phyloP scores from a whole-genome alignment of 306 rosid species.

The Sindora glabra region DNA sequence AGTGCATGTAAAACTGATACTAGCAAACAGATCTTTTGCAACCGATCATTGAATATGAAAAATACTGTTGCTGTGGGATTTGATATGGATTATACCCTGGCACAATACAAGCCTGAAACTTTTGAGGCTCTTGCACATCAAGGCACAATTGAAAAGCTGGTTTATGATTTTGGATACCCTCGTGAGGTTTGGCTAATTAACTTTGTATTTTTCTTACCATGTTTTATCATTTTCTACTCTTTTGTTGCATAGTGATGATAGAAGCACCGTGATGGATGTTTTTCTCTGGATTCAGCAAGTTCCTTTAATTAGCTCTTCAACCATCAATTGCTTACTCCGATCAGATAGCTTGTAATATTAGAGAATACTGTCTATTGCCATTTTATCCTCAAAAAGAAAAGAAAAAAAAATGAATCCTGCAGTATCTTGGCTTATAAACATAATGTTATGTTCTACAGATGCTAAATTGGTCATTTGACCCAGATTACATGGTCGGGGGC shows the following conservation, averaged over 20 bases:
- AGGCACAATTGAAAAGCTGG: constrained; percentile 88
- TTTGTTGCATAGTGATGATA: background rate
- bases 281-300: background rate
- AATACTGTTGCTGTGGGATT: constrained; percentile 89
- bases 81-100: constrained; percentile 98
- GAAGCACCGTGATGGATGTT: background rate
- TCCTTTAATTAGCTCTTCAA: background rate
- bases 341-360: background rate
- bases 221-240: background rate
- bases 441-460: constrained; percentile 44
- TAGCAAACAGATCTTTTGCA: constrained; percentile 86
- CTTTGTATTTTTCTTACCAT: background rate
- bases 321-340: background rate
- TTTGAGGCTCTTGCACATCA: constrained; percentile 91
- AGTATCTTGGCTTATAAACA: constrained; percentile 16
- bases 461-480: constrained; percentile 77
- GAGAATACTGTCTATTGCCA: background rate
- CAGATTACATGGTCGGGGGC: constrained; percentile 98
- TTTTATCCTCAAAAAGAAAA: no score
- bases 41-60: constrained; percentile 91
- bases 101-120: constrained; percentile 97
- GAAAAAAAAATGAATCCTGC: background rate
- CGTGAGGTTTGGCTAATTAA: constrained; percentile 53
- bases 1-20: constrained; percentile 47
- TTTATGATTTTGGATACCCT: constrained; percentile 79